Conservation (phyloP, 345 rosid genomes). For the Citrus maxima region DNA sequence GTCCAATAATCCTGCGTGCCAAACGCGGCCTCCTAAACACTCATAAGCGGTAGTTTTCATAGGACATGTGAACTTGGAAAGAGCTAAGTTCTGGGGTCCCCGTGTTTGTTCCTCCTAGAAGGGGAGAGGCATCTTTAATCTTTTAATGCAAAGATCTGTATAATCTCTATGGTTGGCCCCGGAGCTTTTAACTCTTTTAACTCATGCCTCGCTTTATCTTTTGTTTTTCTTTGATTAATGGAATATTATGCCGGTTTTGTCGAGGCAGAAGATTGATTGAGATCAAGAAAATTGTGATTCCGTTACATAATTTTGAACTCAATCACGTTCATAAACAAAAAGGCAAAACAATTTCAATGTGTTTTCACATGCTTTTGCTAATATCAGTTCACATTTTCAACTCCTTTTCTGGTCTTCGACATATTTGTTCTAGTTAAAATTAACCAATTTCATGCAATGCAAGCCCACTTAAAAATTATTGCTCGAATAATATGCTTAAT, state of each 20-base stretch:
- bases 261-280: neutral
- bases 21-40: neutral
- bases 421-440: neutral
- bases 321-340: neutral
- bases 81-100: neutral
- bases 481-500: too few species aligned
- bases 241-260: neutral
- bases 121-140: neutral
- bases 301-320: neutral
- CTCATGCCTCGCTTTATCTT: neutral
- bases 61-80: neutral
- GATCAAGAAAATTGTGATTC: neutral
- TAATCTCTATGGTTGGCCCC: neutral
- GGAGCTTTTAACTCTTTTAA: neutral
- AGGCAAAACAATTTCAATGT: neutral
- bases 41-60: neutral
- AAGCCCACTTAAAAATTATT: neutral
- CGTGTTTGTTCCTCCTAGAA: neutral
- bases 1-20: too few species aligned
- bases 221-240: neutral
- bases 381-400: neutral
- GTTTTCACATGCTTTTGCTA: neutral
- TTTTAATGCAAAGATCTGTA: neutral
- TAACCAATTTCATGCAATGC: neutral
- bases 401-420: neutral